These are phyloP conservation scores for Rhododendron kiyosumense DNA, from an alignment of 148 eudicot genomes.

Conservation along the genomic window DNA sequence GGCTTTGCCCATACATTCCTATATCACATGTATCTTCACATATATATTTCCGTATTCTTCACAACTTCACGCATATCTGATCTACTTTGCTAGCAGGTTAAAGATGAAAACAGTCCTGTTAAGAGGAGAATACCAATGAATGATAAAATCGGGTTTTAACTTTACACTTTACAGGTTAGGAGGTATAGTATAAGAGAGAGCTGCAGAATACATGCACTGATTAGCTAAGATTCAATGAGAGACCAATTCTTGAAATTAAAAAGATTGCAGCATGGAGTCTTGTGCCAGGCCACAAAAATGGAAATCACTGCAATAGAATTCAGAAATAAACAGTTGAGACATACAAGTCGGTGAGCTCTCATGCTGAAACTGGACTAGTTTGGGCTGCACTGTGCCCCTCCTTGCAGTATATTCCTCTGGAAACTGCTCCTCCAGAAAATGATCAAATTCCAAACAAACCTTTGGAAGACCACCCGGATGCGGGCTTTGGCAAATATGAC, in stretches of 20 bases:
- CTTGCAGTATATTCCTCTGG: conserved; percentile 45
- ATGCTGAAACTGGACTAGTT: conserved; percentile 28
- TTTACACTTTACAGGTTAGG: not conserved
- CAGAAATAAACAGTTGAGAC: conserved; percentile 10
- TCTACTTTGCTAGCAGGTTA: not conserved
- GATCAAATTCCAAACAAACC: conserved; percentile 61
- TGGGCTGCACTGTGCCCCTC: conserved; percentile 27
- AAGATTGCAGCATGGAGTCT: not conserved
- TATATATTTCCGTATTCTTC: not conserved
- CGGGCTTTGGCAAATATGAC: conserved; percentile 54
- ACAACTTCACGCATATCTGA: not conserved
- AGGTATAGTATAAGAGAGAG: not conserved
- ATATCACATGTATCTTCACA: not conserved
- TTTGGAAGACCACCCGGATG: conserved; percentile 63
- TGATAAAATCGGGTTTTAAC: not conserved
- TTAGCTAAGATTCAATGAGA: not conserved
- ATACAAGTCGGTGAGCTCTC: conserved; percentile 40
- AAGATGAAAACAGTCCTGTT: not conserved
- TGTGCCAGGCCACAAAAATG: not conserved
- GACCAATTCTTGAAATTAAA: not conserved
- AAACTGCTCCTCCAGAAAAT: conserved; percentile 61
- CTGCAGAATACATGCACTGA: not conserved
- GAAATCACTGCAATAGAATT: not conserved
- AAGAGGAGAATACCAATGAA: not conserved
- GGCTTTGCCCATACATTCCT: not conserved